Percentiles rank a stretch among this genome's conserved stretches.
Conservation (phyloP, 2,329 filamentous ascomycete genomes). For the Colletotrichum sp. region DNA sequence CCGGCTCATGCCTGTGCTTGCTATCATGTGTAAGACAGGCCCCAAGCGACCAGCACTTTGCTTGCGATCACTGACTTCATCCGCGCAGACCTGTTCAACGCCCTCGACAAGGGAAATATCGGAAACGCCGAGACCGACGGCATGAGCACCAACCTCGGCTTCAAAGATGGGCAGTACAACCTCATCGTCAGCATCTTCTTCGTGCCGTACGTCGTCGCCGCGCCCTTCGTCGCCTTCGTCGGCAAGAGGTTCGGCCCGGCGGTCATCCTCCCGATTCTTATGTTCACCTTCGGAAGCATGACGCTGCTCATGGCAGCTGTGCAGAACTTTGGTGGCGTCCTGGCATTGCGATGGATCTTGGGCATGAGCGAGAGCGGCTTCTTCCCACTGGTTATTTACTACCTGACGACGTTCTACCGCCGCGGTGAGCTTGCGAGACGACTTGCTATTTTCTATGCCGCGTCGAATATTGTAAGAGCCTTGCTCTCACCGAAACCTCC, state of each 20-base stretch:
- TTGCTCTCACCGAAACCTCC: not conserved
- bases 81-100: conserved; percentile 48
- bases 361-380: conserved; percentile 24
- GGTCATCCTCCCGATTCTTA: conserved; percentile 71
- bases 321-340: conserved; percentile 27
- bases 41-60: not conserved
- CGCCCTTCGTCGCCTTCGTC: conserved; percentile 62
- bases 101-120: conserved; percentile 45
- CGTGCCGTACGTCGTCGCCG: conserved; percentile 72
- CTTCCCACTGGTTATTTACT: conserved; percentile 24
- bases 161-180: conserved; percentile 68
- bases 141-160: conserved; percentile 28
- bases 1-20: conserved; percentile 57
- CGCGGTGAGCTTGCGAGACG: conserved; percentile 18
- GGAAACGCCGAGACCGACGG: conserved; percentile 48
- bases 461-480: conserved; percentile 20
- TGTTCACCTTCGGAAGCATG: conserved; percentile 73
- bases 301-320: conserved; percentile 19
- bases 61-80: not conserved
- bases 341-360: conserved; percentile 23
- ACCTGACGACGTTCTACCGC: conserved; percentile 24
- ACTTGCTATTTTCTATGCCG: conserved; percentile 22
- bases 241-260: conserved; percentile 75
- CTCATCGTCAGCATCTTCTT: conserved; percentile 76
- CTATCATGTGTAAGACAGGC: conserved; percentile 52